Percentiles rank a stretch among this genome's conserved stretches.
These are phyloP conservation scores for Priceomyces fermenticarens DNA, from an alignment of 805 yeast genomes.

Conservation along the genomic window DNA sequence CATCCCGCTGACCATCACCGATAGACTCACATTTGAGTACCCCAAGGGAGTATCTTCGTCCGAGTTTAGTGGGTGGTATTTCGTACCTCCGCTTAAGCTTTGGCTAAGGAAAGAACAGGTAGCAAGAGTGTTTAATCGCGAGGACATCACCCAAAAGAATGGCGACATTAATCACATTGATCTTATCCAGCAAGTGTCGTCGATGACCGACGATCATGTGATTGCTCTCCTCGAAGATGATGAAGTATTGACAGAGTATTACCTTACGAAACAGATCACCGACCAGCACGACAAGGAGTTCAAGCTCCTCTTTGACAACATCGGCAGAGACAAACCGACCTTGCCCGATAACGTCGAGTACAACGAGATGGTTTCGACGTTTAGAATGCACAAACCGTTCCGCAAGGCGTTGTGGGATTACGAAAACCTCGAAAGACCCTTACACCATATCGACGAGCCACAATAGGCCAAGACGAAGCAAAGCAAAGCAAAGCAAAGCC, in stretches of 20 bases:
- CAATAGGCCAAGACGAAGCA: neutral
- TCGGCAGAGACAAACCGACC: constrained; percentile 13
- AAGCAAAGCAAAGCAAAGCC: too few species aligned
- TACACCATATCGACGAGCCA: constrained; percentile 4
- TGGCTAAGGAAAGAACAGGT: constrained; percentile 14
- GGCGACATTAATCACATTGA: constrained; percentile 8
- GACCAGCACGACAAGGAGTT: constrained; percentile 17
- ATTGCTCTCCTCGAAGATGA: constrained; percentile 14
- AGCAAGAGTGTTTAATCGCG: constrained; percentile 7
- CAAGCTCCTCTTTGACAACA: constrained; percentile 13
- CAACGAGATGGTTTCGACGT: constrained; percentile 11
- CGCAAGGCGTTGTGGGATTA: constrained; percentile 18
- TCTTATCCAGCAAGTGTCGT: constrained; percentile 4
- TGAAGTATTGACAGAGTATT: constrained; percentile 17
- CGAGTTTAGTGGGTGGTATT: constrained; percentile 16
- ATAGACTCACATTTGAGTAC: constrained; percentile 17
- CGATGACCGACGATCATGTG: constrained; percentile 14
- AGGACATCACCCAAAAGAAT: constrained; percentile 8
- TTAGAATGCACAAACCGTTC: constrained; percentile 17
- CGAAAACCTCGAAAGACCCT: constrained; percentile 14
- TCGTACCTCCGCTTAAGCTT: constrained; percentile 11
- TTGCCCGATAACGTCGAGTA: constrained; percentile 9
- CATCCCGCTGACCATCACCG: constrained; percentile 16
- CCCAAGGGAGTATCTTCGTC: constrained; percentile 13
- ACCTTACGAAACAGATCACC: constrained; percentile 17